Base-by-base conservation (phyloP, 192 early-diverging fungal species). In the Coemansia sp. region DNA sequence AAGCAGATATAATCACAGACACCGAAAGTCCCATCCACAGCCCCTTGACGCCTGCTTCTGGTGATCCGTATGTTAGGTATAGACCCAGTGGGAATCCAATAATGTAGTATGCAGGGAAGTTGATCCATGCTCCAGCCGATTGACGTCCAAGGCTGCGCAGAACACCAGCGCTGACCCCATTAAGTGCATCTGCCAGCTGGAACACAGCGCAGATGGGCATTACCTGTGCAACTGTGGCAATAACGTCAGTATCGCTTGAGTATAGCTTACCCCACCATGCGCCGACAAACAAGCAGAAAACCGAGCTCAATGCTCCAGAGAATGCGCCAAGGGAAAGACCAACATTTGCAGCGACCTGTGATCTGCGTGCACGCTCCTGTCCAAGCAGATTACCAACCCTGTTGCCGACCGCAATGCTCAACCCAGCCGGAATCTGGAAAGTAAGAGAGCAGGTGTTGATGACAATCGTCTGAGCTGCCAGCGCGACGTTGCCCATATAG, bases 181-280 rank as follows among this genome's bases (percentile, higher is more conserved):
- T 81, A 4, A 84, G 47, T 9, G 71, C 79, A 55, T 90, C 88
- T 0, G 34, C 38, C 2, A 63, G 34, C 59, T 90, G 87, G 69
- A 85, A 87, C 12, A 86, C n/a, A 0, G 89, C 89, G 17, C 80
- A 86, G 25, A 92, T 55, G 0, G 93, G 93, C 63, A 96, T 68
- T 15, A 93, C 69, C 27, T 45, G 59, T 0, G 90, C 85, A 2
- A 91, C 89, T 3, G 87, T 66, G 10, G 33, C 53, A 42, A 90
- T 76, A 9, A 97, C 91, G 0, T 84, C 84, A 0, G 66, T 56
- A 48, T 93, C 88, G 38, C 75, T 65, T 6, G 85, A 86, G 58
- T 86, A 88, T n/a, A 88, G 38, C 37, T 42, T 50, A 27, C 78
- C 75, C 73, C 73, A 77, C 60, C 58, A 56, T 14, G 30, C 4